Evolutionary conservation across 1,284 basidiomycete genomes (phyloP).

Genomic region (Mycena sp.): DNA sequence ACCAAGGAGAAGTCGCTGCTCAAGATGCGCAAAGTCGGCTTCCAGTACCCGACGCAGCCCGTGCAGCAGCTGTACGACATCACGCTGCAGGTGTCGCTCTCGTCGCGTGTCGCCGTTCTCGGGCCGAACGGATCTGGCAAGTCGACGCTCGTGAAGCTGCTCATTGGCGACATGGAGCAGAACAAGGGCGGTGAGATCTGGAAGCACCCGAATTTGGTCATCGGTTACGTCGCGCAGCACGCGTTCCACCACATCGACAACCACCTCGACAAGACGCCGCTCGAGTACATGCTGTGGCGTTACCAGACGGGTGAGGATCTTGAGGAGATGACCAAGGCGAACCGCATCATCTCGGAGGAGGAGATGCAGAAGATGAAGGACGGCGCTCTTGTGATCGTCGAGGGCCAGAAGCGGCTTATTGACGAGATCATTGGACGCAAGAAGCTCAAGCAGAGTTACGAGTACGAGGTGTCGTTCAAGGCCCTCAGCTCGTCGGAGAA

Average conservation of each 20-base stretch:
- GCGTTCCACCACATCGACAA: constrained; percentile 99
- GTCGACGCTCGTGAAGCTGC: constrained; percentile 98
- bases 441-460: constrained; percentile 99
- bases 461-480: constrained; percentile 98
- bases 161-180: constrained; percentile 97
- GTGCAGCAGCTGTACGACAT: constrained; percentile 95
- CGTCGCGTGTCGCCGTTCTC: constrained; percentile 95
- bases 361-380: constrained; percentile 98
- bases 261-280: constrained; percentile 97
- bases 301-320: constrained; percentile 99
- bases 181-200: constrained; percentile 97
- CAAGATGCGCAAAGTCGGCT: constrained; percentile 98
- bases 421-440: constrained; percentile 93
- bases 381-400: constrained; percentile 85
- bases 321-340: constrained; percentile 95
- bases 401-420: constrained; percentile 94
- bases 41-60: constrained; percentile 91
- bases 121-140: constrained; percentile 99
- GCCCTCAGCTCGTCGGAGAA: constrained; percentile 93
- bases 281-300: constrained; percentile 99
- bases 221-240: constrained; percentile 98
- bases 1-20: constrained; percentile 98
- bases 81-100: constrained; percentile 95
- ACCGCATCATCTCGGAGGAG: constrained; percentile 87
- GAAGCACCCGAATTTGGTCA: constrained; percentile 99